These are phyloP conservation scores for Aspergillus udagawae DNA, from an alignment of 2,329 filamentous ascomycete species.

Conservation along the genomic window DNA sequence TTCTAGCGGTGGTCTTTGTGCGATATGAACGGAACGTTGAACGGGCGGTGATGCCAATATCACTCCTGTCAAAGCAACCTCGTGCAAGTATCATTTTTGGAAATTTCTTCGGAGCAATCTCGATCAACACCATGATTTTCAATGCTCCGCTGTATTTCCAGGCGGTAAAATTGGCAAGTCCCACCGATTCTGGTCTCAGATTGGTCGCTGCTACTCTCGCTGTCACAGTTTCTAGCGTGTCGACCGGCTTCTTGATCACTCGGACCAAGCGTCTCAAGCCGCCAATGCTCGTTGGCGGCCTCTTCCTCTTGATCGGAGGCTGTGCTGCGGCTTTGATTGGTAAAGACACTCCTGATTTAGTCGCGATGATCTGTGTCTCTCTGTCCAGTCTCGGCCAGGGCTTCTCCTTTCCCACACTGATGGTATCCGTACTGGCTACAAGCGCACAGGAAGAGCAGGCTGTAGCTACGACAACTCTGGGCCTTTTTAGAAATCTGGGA, in stretches of 20 bases:
- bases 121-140: constrained; percentile 59
- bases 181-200: constrained; percentile 68
- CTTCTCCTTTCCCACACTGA: constrained; percentile 61
- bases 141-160: constrained; percentile 74
- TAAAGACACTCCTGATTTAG: constrained; percentile 48
- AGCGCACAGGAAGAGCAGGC: constrained; percentile 61
- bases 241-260: constrained; percentile 61
- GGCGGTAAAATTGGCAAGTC: constrained; percentile 65
- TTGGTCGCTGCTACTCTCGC: constrained; percentile 62
- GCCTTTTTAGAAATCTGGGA: constrained; percentile 68
- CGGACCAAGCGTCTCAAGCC: constrained; percentile 58
- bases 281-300: constrained; percentile 51
- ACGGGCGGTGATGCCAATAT: constrained; percentile 48
- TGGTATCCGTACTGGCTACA: constrained; percentile 60
- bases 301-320: constrained; percentile 50
- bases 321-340: constrained; percentile 49
- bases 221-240: constrained; percentile 52
- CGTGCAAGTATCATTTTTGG: constrained; percentile 49
- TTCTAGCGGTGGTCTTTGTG: constrained; percentile 39
- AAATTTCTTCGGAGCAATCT: constrained; percentile 49
- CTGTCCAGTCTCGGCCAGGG: constrained; percentile 58
- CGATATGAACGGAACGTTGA: constrained; percentile 42
- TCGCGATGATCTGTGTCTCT: constrained; percentile 56
- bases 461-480: constrained; percentile 65
- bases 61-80: constrained; percentile 45